Conservation (phyloP, 2,329 filamentous ascomycete species). For the Calonectria naviculata region DNA sequence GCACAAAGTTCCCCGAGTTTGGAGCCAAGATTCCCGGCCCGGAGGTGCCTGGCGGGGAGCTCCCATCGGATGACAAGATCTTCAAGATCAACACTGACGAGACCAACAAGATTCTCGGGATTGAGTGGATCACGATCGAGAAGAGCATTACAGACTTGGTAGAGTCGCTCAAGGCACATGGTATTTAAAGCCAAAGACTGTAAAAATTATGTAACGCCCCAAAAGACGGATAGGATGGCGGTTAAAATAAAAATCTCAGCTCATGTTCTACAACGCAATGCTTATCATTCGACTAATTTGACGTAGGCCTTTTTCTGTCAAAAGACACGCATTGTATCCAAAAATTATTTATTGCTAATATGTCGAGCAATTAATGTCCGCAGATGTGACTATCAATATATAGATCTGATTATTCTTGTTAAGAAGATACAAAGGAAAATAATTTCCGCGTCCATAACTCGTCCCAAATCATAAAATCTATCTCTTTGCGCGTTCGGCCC, state of each 20-base stretch:
- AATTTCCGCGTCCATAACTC: not conserved
- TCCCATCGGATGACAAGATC: conserved; percentile 51
- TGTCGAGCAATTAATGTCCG: not conserved
- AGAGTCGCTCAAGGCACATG: conserved; percentile 67
- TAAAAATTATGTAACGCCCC: not conserved
- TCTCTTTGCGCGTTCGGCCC: not conserved
- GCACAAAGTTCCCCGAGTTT: conserved; percentile 62
- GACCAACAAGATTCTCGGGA: conserved; percentile 69
- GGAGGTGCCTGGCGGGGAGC: conserved; percentile 56
- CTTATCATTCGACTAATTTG: too few species aligned
- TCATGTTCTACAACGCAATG: too few species aligned
- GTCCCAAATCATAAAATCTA: not conserved
- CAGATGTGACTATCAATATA: not conserved
- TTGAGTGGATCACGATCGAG: conserved; percentile 72
- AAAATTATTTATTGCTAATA: not conserved
- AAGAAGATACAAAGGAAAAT: not conserved
- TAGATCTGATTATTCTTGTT: not conserved
- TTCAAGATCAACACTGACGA: conserved; percentile 69
- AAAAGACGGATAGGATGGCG: not conserved
- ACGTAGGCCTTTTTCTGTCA: too few species aligned
- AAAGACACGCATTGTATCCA: too few species aligned
- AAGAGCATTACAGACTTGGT: conserved; percentile 72
- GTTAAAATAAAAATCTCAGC: not conserved
- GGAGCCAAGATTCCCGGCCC: conserved; percentile 58
- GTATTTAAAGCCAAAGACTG: conserved; percentile 28